Base-by-base conservation (phyloP, 2,329 filamentous ascomycete genomes). In the Pseudocercospora ulei region DNA sequence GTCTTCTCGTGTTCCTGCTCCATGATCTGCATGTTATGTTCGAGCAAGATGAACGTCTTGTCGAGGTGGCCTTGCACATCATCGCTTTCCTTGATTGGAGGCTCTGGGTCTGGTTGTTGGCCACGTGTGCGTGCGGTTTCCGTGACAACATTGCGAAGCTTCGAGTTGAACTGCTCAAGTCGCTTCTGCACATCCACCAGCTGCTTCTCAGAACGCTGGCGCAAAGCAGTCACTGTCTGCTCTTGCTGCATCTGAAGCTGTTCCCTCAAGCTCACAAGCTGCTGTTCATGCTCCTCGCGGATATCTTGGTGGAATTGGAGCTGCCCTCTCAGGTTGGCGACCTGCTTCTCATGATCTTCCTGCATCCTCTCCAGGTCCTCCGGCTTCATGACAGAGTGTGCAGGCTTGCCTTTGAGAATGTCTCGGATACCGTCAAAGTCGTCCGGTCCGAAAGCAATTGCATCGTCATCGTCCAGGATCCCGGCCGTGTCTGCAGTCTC, bases 391-490 rank as follows among this genome's bases (percentile, higher is more conserved):
- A 35, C 37, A 7, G 48, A 26, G 9, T 40, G 38, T 5, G 49
- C 44, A 28, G 49, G 41, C 11, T 41, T 46, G 16, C 56, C 50
- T 11, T 46, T 46, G 20, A 59, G 46, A 17, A 58, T 58, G 27
- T 58, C 56, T 16, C 56, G 46, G 25, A 59, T 59, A 19, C 53
- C 56, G 34, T 59, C 57, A 18, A 55, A 49, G 6, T 40, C 44
- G n/a, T 40, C 31, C 12, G 44, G 51, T 47, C 31, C 54, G 50
- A 31, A 46, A 31, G 39, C 44, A 49, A 43, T 39, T 36, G 41
- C 39, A 35, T 52, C 50, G 29, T 54, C 49, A 19, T 49, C 44
- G 23, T 48, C 49, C n/a, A 44, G 22, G 6, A 39, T 38, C 17
- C 11, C 40, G 19, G 30, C 30, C n/a, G 30, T 33, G 18, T 33